phyloP scores from a whole-genome alignment of 305 asterid genomes.

The Solanum hybrid region DNA sequence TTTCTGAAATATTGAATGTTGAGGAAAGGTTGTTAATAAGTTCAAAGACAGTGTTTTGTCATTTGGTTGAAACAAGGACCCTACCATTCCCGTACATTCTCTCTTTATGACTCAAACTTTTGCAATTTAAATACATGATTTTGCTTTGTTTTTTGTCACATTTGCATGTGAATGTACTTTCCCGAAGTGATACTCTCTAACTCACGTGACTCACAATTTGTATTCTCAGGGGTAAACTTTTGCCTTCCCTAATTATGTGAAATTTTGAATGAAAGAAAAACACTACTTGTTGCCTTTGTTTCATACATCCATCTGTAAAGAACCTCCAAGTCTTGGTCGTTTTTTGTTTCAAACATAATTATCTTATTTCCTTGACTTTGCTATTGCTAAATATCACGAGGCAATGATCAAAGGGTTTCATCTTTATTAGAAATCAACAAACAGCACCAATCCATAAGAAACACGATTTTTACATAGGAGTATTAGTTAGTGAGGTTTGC shows the following conservation, averaged over 20 bases:
- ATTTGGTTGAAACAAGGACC: neutral
- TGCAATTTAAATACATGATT: constrained; percentile 23
- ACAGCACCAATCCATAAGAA: neutral
- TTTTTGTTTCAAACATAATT: neutral
- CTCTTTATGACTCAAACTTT: constrained; percentile 15
- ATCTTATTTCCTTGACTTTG: neutral
- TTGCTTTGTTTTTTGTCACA: constrained; percentile 33
- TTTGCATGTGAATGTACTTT: constrained; percentile 64
- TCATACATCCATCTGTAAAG: neutral
- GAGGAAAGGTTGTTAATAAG: neutral
- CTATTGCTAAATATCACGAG: neutral
- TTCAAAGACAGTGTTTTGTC: neutral
- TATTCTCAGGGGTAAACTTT: neutral
- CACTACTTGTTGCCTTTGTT: neutral
- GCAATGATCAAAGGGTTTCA: neutral
- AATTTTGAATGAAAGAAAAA: neutral
- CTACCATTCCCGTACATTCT: constrained; percentile 3
- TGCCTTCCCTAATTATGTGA: neutral
- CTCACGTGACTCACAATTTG: constrained; percentile 39
- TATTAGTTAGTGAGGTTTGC: neutral
- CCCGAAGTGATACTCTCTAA: constrained; percentile 26
- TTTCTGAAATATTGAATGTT: neutral
- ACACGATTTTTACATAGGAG: neutral
- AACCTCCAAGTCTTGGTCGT: neutral
- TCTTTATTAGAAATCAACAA: neutral